phyloP scores from a whole-genome alignment of 1,139 yeast genomes.

The Zygosaccharomyces sapae region DNA sequence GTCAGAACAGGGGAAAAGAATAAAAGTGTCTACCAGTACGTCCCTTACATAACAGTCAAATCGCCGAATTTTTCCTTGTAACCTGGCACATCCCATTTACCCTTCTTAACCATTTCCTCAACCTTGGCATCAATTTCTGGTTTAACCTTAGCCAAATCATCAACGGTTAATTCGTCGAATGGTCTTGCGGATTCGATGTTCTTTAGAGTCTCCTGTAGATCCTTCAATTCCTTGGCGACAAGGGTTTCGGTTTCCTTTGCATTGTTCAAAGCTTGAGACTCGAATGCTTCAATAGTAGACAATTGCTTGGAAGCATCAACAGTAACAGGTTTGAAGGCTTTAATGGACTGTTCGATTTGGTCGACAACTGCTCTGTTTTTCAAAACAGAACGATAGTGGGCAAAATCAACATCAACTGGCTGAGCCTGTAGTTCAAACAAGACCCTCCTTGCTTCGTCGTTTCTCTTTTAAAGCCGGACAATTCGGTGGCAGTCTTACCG shows the following conservation, averaged over 20 bases:
- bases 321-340: conserved; percentile 73
- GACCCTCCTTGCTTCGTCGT: conserved; percentile 92
- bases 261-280: conserved; percentile 91
- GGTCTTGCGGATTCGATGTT: conserved; percentile 98
- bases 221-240: conserved; percentile 79
- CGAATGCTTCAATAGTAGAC: conserved; percentile 89
- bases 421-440: conserved; percentile 65
- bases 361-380: conserved; percentile 77
- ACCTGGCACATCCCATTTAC: conserved; percentile 98
- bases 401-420: conserved; percentile 74
- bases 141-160: conserved; percentile 89
- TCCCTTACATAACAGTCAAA: conserved; percentile 81
- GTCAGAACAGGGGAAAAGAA: not conserved
- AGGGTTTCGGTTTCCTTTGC: conserved; percentile 91
- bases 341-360: conserved; percentile 75
- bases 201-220: conserved; percentile 80
- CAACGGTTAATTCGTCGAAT: conserved; percentile 92
- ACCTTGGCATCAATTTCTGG: conserved; percentile 98
- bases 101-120: conserved; percentile 89
- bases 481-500: conserved; percentile 84
- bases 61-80: conserved; percentile 97
- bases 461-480: conserved; percentile 95
- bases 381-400: conserved; percentile 71
- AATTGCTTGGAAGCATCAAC: conserved; percentile 85
- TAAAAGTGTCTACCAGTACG: not conserved